A percentile compares a stretch with the other conserved stretches of the same genome.
phyloP scores from a whole-genome alignment of 2,329 filamentous ascomycete genomes.

The Arachnopeziza araneosa region DNA sequence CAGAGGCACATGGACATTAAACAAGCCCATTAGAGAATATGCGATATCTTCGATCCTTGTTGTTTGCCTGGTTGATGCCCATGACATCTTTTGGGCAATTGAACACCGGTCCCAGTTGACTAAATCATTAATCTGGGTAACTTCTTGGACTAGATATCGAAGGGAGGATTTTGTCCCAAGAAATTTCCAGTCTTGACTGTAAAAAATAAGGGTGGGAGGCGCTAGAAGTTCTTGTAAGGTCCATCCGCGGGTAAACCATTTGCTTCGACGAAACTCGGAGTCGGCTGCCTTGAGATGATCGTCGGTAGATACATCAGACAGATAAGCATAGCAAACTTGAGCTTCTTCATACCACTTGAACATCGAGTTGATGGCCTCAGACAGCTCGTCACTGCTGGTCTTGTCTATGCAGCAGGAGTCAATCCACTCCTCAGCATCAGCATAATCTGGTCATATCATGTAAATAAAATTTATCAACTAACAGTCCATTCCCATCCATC shows the following conservation, averaged over 20 bases:
- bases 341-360: constrained; percentile 1
- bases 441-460: not conserved
- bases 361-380: constrained; percentile 5
- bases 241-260: not conserved
- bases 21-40: constrained; percentile 40
- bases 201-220: not conserved
- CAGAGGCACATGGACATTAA: constrained; percentile 38
- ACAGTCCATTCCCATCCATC: too few species aligned
- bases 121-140: not conserved
- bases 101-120: not conserved
- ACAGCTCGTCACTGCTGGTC: constrained; percentile 3
- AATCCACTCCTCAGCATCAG: not conserved
- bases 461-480: too few species aligned
- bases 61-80: constrained; percentile 34
- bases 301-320: not conserved
- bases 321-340: constrained; percentile 1
- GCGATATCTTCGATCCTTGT: constrained; percentile 36
- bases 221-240: not conserved
- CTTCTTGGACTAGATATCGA: not conserved
- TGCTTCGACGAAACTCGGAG: not conserved
- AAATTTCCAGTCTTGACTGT: not conserved
- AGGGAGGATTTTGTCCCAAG: constrained; percentile 2
- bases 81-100: constrained; percentile 36
- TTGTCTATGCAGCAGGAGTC: constrained; percentile 5
- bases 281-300: not conserved